Evolutionary conservation across 345 rosid genomes (phyloP).

Genomic region (Populus nigra): DNA sequence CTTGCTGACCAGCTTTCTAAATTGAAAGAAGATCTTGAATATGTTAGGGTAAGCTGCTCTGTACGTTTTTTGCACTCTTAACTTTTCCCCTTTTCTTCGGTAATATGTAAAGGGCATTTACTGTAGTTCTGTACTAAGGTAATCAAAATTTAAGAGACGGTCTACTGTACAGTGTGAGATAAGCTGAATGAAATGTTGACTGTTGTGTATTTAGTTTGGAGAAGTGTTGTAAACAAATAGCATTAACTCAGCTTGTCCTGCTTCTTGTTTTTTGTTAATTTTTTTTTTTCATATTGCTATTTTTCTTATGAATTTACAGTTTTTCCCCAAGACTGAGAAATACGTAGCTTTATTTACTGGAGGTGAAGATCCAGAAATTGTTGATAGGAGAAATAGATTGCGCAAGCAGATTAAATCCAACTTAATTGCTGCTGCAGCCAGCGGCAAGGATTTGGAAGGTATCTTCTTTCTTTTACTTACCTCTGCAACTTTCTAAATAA

Average conservation of each 20-base stretch:
- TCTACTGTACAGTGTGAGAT: not conserved
- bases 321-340: constrained; percentile 95
- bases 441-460: constrained; percentile 99
- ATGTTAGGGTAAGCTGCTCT: constrained; percentile 69
- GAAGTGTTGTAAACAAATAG: not conserved
- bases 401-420: constrained; percentile 95
- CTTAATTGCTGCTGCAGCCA: constrained; percentile 86
- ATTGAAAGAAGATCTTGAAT: constrained; percentile 96
- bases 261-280: not conserved
- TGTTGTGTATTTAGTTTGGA: not conserved
- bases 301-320: constrained; percentile 45
- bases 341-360: constrained; percentile 88
- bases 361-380: constrained; percentile 56
- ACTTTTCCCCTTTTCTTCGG: too few species aligned
- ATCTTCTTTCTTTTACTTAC: constrained; percentile 9
- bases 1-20: constrained; percentile 65
- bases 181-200: not conserved
- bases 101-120: not conserved
- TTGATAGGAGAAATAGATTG: constrained; percentile 79
- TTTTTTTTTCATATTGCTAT: not conserved
- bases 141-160: not conserved
- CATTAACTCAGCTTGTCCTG: not conserved
- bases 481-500: too few species aligned
- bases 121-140: not conserved
- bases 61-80: not conserved